phyloP scores from a whole-genome alignment of 2,329 filamentous ascomycete species.

The Ramularia collo-cygni region DNA sequence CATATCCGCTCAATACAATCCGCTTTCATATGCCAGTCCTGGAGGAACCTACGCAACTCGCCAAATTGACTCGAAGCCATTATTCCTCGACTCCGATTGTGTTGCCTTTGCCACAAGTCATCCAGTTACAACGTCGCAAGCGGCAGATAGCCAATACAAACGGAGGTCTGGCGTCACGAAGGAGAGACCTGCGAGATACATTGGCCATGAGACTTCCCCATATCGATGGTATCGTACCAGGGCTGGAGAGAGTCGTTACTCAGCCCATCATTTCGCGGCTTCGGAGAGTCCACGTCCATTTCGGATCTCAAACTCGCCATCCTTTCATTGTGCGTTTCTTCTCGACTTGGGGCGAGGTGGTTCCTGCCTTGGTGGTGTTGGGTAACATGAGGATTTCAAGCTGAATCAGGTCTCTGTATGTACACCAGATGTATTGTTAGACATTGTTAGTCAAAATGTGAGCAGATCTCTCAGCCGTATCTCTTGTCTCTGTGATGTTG shows the following conservation, averaged over 20 bases:
- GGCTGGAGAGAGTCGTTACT: slow-evolving; percentile 3
- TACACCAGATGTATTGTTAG: too few relatives aligned
- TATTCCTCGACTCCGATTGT: not conserved
- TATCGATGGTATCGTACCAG: slow-evolving; percentile 4
- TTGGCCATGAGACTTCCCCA: slow-evolving; percentile 13
- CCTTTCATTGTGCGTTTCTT: slow-evolving; percentile 15
- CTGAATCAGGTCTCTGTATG: too few relatives aligned
- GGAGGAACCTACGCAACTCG: slow-evolving; percentile 6
- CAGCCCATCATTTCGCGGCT: slow-evolving; percentile 3
- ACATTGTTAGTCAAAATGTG: too few relatives aligned
- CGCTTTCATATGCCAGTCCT: slow-evolving; percentile 13
- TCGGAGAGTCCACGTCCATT: slow-evolving; percentile 11
- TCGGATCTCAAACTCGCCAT: slow-evolving; percentile 12
- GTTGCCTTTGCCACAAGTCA: too few relatives aligned
- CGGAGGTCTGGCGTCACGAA: slow-evolving; percentile 2
- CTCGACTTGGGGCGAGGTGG: slow-evolving; percentile 9
- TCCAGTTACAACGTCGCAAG: too few relatives aligned
- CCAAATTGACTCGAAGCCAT: not conserved
- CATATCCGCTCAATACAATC: slow-evolving; percentile 15
- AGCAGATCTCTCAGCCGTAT: too few relatives aligned
- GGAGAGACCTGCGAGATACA: slow-evolving; percentile 2
- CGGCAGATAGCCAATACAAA: not conserved
- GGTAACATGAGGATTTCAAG: not conserved
- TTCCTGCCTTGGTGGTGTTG: slow-evolving; percentile 4
- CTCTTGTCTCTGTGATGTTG: too few relatives aligned